Base-by-base conservation (phyloP, 2,329 filamentous ascomycete genomes). In the Fusarium anthophilum region DNA sequence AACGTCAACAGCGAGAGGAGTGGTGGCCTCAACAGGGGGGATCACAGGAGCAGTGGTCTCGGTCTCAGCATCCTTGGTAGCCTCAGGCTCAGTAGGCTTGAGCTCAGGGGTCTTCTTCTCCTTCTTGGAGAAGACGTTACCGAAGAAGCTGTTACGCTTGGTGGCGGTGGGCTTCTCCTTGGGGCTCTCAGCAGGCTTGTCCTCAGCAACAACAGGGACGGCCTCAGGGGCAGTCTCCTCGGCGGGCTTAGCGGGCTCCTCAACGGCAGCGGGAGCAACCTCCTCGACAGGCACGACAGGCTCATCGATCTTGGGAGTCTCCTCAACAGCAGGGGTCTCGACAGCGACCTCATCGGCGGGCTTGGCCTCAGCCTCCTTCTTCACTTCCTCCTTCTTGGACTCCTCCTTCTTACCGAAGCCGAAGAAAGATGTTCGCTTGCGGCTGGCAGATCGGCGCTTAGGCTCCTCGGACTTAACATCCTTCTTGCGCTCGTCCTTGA, bases 391-490 rank as follows among this genome's bases (percentile, higher is more conserved):
- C 63, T 84, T 83, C 79, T 83, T 83, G 14, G 70, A 55, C 69
- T 85, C 83, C 74, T 83, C 85, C 84, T 90, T 90, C 84, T 89
- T 88, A 78, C 87, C 86, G 72, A 91, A 86, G 76, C 87, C 88
- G 78, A 92, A 91, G 84, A 92, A 88, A 62, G 90, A 92, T 53
- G 85, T 83, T 59, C 91, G 90, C 89, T 92, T 92, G 80, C 88
- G 88, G 81, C 90, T 91, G 57, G 87, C 87, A 76, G 89, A 91
- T 79, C 90, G 88, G 74, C 87, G 88, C 86, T 91, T 91, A 74
- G 87, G 83, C 80, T 90, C 86, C 79, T 91, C 87, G 78, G 87
- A 86, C 82, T 89, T 87, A 56, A 82, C 81, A 75, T 90, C 84
- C 78, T 83, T 82, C 63, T 77, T 77, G 57, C 81, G 80, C 63